phyloP scores from a whole-genome alignment of 2,329 filamentous ascomycete species.

The Penicillium brasilianum region DNA sequence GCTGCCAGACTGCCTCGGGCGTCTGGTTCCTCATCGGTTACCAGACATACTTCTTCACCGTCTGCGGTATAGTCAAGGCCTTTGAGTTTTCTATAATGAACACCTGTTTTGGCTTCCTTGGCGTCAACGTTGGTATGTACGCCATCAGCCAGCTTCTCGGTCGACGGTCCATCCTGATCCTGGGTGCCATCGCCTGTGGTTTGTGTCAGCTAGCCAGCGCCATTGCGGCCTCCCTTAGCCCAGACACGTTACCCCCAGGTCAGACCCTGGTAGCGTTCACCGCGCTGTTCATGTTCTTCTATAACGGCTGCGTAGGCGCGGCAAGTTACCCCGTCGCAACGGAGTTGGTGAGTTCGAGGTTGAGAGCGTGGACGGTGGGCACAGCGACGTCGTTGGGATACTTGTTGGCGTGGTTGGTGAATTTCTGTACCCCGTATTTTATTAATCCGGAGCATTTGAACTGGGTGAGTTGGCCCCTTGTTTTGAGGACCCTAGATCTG shows the following conservation, averaged over 20 bases:
- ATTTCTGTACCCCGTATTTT: conserved; percentile 47
- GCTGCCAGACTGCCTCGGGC: conserved; percentile 52
- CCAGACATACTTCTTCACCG: conserved; percentile 55
- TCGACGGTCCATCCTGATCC: conserved; percentile 54
- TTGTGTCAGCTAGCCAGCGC: conserved; percentile 54
- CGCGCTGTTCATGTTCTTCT: conserved; percentile 43
- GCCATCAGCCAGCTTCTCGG: conserved; percentile 56
- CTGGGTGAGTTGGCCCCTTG: conserved; percentile 32
- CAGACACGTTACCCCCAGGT: conserved; percentile 22
- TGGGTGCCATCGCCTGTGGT: conserved; percentile 52
- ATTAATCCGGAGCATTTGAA: conserved; percentile 46
- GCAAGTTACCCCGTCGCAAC: conserved; percentile 38
- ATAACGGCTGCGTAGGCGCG: conserved; percentile 42
- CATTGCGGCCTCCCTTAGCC: conserved; percentile 39
- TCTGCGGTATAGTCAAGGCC: conserved; percentile 51
- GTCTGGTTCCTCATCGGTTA: conserved; percentile 59
- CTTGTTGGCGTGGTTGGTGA: conserved; percentile 42
- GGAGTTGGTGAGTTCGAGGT: conserved; percentile 35
- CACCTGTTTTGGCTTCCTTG: conserved; percentile 56
- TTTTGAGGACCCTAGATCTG: background rate
- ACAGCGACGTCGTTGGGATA: conserved; percentile 42
- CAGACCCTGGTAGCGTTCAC: conserved; percentile 42
- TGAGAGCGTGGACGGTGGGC: conserved; percentile 44
- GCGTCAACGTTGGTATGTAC: conserved; percentile 56
- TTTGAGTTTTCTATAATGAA: conserved; percentile 59